Conservation (phyloP, 2,329 filamentous ascomycete species). For the Fusarium bactridioides region DNA sequence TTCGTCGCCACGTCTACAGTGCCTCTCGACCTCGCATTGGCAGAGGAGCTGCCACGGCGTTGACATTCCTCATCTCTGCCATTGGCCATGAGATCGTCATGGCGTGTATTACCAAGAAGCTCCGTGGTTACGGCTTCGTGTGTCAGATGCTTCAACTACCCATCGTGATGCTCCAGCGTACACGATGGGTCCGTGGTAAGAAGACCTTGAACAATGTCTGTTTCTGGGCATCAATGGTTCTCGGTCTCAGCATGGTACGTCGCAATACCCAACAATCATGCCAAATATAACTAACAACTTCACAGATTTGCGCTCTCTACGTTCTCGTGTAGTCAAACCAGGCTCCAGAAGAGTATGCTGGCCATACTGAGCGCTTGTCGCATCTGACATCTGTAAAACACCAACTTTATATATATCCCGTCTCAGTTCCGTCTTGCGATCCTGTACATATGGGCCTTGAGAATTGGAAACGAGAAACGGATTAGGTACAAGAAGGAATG, state of each 20-base stretch:
- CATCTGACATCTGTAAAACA: background rate
- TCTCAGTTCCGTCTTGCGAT: background rate
- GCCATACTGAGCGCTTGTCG: background rate
- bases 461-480: background rate
- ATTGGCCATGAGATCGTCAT: constrained; percentile 94
- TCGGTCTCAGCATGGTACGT: constrained; percentile 81
- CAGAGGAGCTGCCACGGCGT: constrained; percentile 78
- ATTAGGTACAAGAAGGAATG: background rate
- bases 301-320: constrained; percentile 62
- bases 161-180: constrained; percentile 90
- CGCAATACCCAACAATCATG: background rate
- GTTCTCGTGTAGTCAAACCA: constrained; percentile 54
- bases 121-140: constrained; percentile 91
- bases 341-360: constrained; percentile 1
- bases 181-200: constrained; percentile 75
- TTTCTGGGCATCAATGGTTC: constrained; percentile 92
- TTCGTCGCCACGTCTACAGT: constrained; percentile 91
- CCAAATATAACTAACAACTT: constrained; percentile 21
- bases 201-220: constrained; percentile 86
- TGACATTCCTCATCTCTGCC: constrained; percentile 91
- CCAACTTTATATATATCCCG: background rate
- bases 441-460: background rate
- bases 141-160: constrained; percentile 97
- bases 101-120: constrained; percentile 97
- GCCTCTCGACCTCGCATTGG: constrained; percentile 81